Conservation (phyloP, 2,329 filamentous ascomycete genomes). For the Myriosclerotinia curreyana region DNA sequence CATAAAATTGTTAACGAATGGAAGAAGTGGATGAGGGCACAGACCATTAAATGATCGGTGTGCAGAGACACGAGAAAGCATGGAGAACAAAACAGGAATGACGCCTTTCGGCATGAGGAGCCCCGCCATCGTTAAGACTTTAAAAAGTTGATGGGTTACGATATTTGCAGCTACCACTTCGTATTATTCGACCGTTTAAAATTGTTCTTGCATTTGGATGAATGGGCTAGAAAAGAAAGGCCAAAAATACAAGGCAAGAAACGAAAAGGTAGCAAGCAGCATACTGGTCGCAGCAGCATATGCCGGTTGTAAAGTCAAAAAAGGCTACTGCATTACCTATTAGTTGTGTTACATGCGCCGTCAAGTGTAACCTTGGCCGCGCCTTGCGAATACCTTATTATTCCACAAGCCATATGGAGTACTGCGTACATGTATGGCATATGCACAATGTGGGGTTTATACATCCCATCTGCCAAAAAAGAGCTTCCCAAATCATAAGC, state of each 20-base stretch:
- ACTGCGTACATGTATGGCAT: slow-evolving; percentile 3
- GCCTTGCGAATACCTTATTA: slow-evolving; percentile 18
- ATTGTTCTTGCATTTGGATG: neutral
- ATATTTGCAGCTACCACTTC: slow-evolving; percentile 2
- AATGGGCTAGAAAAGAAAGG: neutral
- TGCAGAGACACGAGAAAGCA: slow-evolving; percentile 12
- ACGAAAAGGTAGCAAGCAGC: neutral
- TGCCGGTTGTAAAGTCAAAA: slow-evolving; percentile 10
- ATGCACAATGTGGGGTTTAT: slow-evolving; percentile 14
- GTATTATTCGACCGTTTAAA: neutral
- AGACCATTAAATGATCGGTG: slow-evolving; percentile 10
- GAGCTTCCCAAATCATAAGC: slow-evolving; percentile 4
- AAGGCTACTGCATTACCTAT: neutral
- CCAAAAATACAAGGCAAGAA: neutral
- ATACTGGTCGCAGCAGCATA: slow-evolving; percentile 16
- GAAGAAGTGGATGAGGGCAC: slow-evolving; percentile 16
- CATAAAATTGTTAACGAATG: slow-evolving; percentile 19
- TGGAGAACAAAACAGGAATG: slow-evolving; percentile 15
- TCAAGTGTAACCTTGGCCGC: slow-evolving; percentile 16
- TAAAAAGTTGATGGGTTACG: neutral
- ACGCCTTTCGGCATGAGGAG: slow-evolving; percentile 21
- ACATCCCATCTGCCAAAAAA: slow-evolving; percentile 9
- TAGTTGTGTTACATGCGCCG: slow-evolving; percentile 14
- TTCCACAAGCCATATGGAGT: slow-evolving; percentile 6
- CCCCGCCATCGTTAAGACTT: slow-evolving; percentile 15